Percentiles rank a stretch among this genome's conserved stretches.
Evolutionary conservation across 2,329 filamentous ascomycete genomes (phyloP).

Genomic region (Parastagonospora nodorum): DNA sequence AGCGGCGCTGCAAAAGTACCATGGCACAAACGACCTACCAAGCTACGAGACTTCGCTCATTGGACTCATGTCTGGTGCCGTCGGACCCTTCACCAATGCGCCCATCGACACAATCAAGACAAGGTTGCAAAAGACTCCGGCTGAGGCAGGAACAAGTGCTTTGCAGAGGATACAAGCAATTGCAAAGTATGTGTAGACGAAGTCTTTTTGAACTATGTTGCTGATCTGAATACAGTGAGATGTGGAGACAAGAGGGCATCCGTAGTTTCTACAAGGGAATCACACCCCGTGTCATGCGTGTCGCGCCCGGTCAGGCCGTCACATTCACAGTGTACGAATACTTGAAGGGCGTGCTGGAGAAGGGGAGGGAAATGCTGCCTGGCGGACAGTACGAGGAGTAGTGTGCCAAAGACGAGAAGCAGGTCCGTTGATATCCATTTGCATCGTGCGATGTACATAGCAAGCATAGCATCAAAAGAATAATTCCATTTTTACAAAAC

Average conservation of each 20-base stretch:
- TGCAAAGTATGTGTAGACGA: constrained; percentile 53
- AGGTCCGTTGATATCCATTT: constrained; percentile 17
- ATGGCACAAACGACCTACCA: constrained; percentile 76
- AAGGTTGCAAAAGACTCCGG: constrained; percentile 86
- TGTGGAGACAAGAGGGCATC: constrained; percentile 82
- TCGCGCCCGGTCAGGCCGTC: constrained; percentile 89
- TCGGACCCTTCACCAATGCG: constrained; percentile 94
- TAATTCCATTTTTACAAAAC: background rate
- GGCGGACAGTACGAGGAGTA: constrained; percentile 57
- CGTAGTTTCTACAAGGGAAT: constrained; percentile 99
- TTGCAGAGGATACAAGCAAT: constrained; percentile 79
- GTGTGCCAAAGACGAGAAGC: background rate
- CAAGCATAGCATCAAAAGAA: constrained; percentile 1
- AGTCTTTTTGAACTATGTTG: background rate
- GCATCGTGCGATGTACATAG: constrained; percentile 2
- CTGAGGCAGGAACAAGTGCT: constrained; percentile 79
- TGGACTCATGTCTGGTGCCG: constrained; percentile 87
- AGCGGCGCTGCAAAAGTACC: constrained; percentile 71
- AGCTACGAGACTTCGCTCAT: constrained; percentile 90
- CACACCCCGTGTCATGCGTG: constrained; percentile 94
- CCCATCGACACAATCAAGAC: constrained; percentile 99
- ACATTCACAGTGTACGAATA: constrained; percentile 67
- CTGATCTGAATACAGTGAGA: constrained; percentile 43
- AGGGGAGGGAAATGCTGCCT: constrained; percentile 51
- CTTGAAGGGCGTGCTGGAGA: constrained; percentile 56